These are phyloP conservation scores for Dianthus caryophyllus DNA, from an alignment of 148 eudicot genomes.

Conservation along the genomic window DNA sequence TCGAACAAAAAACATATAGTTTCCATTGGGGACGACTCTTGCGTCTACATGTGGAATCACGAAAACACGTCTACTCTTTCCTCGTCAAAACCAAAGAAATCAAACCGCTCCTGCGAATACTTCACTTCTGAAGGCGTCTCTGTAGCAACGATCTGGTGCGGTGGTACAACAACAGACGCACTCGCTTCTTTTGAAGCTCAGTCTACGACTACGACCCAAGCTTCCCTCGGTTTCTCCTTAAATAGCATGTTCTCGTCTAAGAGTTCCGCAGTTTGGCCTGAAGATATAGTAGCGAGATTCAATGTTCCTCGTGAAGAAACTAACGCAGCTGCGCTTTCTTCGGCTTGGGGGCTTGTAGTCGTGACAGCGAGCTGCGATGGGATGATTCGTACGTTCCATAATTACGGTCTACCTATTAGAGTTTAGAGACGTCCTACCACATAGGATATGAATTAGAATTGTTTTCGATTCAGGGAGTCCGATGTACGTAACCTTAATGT, in stretches of 20 bases:
- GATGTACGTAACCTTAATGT: not conserved
- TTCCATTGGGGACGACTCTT: slow-evolving; percentile 67
- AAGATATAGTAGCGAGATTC: slow-evolving; percentile 48
- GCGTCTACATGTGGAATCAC: slow-evolving; percentile 62
- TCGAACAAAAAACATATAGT: slow-evolving; percentile 48
- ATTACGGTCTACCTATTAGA: slow-evolving; percentile 61
- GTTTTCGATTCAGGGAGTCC: not conserved
- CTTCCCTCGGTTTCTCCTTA: slow-evolving; percentile 36
- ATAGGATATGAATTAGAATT: not conserved
- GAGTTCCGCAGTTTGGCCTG: slow-evolving; percentile 62
- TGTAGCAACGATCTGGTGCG: slow-evolving; percentile 57
- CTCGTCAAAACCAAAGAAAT: slow-evolving; percentile 34
- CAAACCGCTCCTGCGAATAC: slow-evolving; percentile 56
- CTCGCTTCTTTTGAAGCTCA: slow-evolving; percentile 19
- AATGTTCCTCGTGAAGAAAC: slow-evolving; percentile 14
- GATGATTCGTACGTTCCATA: slow-evolving; percentile 54
- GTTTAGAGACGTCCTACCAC: slow-evolving; percentile 20
- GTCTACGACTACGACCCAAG: slow-evolving; percentile 17
- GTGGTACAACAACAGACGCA: slow-evolving; percentile 5
- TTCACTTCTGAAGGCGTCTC: slow-evolving; percentile 48
- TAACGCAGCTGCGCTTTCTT: slow-evolving; percentile 18
- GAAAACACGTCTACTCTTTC: slow-evolving; percentile 24
- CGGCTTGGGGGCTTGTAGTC: slow-evolving; percentile 67
- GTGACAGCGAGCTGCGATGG: slow-evolving; percentile 60
- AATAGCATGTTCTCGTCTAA: slow-evolving; percentile 43